Base-by-base conservation (phyloP, 1,284 basidiomycete genomes). In the Sparassis latifolia region DNA sequence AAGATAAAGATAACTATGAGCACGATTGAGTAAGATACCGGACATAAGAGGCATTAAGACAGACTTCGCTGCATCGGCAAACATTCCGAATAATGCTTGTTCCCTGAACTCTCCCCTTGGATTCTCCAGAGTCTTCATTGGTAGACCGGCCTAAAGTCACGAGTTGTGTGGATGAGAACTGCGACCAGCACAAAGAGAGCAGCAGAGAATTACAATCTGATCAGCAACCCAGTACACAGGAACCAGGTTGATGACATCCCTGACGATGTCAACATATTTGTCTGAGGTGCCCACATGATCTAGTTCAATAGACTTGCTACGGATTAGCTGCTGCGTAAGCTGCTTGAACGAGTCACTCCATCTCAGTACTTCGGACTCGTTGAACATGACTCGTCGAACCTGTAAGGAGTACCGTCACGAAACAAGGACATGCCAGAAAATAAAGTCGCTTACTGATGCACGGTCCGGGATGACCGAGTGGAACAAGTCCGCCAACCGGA, bases 211-310 rank as follows among this genome's bases (percentile, higher is more conserved):
- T 53, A 88, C 84, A 46, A 89, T 68, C 51, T 78, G 66, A 51
- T 80, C 71, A 3, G 79, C 75, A 31, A 85, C 72, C 82, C 83
- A 89, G 56, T 80, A 73, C 9, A 87, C 68, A 0, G 86, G 82
- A 40, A 83, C 60, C 35, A 78, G 65, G 58, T 89, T 86, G 64
- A 86, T 75, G 28, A 91, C 85, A 57, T 91, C 82, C 44, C 75
- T 73, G 12, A 91, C 78, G 47, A 92, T 72, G 62, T 93, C 86
- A 39, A 92, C 62, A 50, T 71, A 74, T 40, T 64, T 68, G 20
- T 61, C 64, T 4, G 55, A 41, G 10, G 65, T 56, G 33, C 69
- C 72, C 31, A 67, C 63, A 43, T 70, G 62, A 20, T 20, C 20
- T 20, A 20, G 20, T 45, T 51, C 53, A 37, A 72, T 61, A 10